phyloP scores from a whole-genome alignment of 2,329 filamentous ascomycete genomes.

The Ceratocystis lukuohia region DNA sequence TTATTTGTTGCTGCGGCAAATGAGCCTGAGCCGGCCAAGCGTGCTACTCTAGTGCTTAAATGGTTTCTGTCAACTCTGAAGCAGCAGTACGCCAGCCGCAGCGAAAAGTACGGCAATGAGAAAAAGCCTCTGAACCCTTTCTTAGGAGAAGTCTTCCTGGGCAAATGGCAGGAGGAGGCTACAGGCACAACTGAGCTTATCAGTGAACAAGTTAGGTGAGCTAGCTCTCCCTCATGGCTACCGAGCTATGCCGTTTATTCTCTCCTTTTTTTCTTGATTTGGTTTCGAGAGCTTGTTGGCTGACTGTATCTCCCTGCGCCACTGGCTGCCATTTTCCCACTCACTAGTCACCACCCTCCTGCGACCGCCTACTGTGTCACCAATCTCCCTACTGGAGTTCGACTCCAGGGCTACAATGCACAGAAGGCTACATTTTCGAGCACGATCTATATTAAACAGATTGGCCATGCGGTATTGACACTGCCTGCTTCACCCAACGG shows the following conservation, averaged over 20 bases:
- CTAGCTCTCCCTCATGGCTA: background rate
- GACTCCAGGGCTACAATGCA: constrained; percentile 78
- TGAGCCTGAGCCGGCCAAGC: constrained; percentile 67
- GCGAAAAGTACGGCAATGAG: constrained; percentile 73
- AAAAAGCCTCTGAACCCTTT: constrained; percentile 98
- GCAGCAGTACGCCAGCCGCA: constrained; percentile 63
- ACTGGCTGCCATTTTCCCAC: background rate
- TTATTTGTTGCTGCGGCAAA: constrained; percentile 71
- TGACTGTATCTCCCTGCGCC: background rate
- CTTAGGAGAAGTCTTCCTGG: constrained; percentile 84
- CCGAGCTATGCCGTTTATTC: background rate
- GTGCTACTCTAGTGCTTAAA: constrained; percentile 76
- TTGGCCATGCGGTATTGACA: constrained; percentile 75
- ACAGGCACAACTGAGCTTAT: constrained; percentile 72
- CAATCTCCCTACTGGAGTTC: constrained; percentile 71
- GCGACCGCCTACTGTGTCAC: constrained; percentile 88
- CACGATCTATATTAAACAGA: constrained; percentile 90
- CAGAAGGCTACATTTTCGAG: constrained; percentile 91
- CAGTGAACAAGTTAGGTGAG: constrained; percentile 79
- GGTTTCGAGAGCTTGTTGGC: background rate
- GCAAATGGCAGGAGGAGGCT: constrained; percentile 65
- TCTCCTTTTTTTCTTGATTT: no score
- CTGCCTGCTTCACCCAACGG: constrained; percentile 38
- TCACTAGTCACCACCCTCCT: constrained; percentile 67
- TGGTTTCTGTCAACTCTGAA: constrained; percentile 93